Percentiles rank a stretch among this genome's conserved stretches.
phyloP scores from a whole-genome alignment of 768 basidiomycete genomes.

The Tephrocybe rancida region DNA sequence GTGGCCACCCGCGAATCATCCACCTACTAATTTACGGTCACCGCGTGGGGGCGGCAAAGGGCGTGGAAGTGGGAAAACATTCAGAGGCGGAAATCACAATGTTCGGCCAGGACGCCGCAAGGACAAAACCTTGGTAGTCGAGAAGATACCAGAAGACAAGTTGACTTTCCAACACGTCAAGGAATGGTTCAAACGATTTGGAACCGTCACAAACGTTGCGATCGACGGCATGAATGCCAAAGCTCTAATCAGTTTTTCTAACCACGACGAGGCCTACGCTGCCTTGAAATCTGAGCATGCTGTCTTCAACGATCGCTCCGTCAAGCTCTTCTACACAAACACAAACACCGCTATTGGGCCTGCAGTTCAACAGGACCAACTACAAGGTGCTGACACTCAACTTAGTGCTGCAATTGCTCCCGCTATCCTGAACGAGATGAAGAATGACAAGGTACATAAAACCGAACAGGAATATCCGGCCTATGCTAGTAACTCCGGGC shows the following conservation, averaged over 20 bases:
- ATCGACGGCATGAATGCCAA: conserved; percentile 76
- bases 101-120: conserved; percentile 69
- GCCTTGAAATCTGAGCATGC: conserved; percentile 95
- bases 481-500: too few species aligned
- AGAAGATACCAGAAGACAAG: conserved; percentile 89
- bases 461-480: too few species aligned
- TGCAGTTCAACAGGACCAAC: too few species aligned
- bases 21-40: conserved; percentile 30
- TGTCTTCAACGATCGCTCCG: conserved; percentile 93
- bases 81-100: conserved; percentile 62
- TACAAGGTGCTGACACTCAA: too few species aligned
- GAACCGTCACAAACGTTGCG: conserved; percentile 90
- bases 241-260: conserved; percentile 86
- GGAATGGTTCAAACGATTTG: conserved; percentile 90
- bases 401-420: too few species aligned
- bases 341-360: too few species aligned
- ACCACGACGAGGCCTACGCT: conserved; percentile 79
- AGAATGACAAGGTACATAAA: too few species aligned
- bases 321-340: conserved; percentile 95
- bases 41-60: conserved; percentile 38
- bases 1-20: conserved; percentile 28
- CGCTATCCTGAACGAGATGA: too few species aligned
- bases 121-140: conserved; percentile 87
- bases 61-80: conserved; percentile 58
- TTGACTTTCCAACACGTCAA: conserved; percentile 78